A percentile compares a stretch with the other conserved stretches of the same genome.
These are phyloP conservation scores for Talaromyces islandicus DNA, from an alignment of 2,329 filamentous ascomycete species.

Conservation along the genomic window DNA sequence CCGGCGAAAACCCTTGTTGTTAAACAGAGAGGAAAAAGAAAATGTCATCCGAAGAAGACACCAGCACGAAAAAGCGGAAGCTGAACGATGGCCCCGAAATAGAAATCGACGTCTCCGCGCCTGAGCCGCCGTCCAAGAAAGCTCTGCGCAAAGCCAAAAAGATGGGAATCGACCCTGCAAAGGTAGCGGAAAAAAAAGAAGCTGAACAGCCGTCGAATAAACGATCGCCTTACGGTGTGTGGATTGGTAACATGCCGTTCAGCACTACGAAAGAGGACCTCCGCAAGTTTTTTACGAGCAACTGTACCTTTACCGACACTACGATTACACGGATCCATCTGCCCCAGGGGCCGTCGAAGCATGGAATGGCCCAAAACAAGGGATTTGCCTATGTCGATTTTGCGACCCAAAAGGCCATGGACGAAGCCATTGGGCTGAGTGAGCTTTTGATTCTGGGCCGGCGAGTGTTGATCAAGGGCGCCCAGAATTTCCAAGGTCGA, in stretches of 20 bases:
- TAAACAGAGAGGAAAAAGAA: conserved; percentile 2
- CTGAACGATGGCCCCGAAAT: conserved; percentile 56
- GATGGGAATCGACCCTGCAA: conserved; percentile 20
- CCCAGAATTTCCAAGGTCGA: conserved; percentile 84
- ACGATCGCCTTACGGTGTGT: conserved; percentile 78
- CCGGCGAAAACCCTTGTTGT: background rate
- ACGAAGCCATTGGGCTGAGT: conserved; percentile 77
- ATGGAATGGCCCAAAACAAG: conserved; percentile 63
- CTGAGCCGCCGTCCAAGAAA: conserved; percentile 92
- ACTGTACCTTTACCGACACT: conserved; percentile 58
- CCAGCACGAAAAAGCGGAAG: conserved; percentile 64
- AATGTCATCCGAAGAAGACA: conserved; percentile 18
- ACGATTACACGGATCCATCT: conserved; percentile 81
- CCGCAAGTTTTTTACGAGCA: conserved; percentile 71
- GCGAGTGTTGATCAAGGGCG: conserved; percentile 85
- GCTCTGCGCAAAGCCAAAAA: conserved; percentile 87
- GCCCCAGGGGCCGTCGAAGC: conserved; percentile 54
- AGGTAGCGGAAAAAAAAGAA: conserved; percentile 26
- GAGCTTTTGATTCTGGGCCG: conserved; percentile 73
- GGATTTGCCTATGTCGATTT: conserved; percentile 98
- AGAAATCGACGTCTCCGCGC: conserved; percentile 82
- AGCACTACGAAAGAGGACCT: conserved; percentile 67
- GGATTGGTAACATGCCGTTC: conserved; percentile 96
- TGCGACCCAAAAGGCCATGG: conserved; percentile 58
- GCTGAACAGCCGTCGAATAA: conserved; percentile 17